phyloP scores from a whole-genome alignment of 1,284 basidiomycete genomes.

The Tilletia indica region DNA sequence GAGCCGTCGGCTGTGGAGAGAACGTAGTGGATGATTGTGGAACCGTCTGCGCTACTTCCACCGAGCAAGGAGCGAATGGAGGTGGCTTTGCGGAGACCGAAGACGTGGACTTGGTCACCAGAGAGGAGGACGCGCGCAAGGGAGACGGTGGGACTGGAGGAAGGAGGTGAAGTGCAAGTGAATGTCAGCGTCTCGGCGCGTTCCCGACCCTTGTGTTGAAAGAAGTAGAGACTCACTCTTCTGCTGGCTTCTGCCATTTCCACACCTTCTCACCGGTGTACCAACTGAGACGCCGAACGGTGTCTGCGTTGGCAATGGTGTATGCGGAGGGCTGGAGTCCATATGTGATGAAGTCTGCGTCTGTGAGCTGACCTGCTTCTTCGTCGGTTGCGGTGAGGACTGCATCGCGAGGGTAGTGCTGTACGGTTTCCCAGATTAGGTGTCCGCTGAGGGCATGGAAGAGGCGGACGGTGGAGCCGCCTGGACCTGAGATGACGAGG shows the following conservation, averaged over 20 bases:
- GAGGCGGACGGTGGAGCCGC: conserved; percentile 69
- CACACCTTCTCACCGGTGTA: background rate
- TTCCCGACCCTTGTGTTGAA: background rate
- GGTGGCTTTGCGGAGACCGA: conserved; percentile 32
- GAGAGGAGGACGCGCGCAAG: conserved; percentile 26
- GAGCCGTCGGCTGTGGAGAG: background rate
- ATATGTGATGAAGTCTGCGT: conserved; percentile 37
- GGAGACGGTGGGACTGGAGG: background rate
- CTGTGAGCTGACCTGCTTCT: conserved; percentile 21
- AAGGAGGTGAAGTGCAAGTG: background rate
- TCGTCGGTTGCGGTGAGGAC: conserved; percentile 25
- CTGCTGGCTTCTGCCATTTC: background rate
- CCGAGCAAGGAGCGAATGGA: conserved; percentile 9
- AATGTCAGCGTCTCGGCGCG: background rate
- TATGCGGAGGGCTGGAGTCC: conserved; percentile 30
- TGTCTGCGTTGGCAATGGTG: conserved; percentile 35
- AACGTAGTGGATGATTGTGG: conserved; percentile 16
- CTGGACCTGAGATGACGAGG: conserved; percentile 72
- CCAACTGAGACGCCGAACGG: conserved; percentile 28
- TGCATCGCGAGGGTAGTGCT: conserved; percentile 32
- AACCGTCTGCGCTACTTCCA: background rate
- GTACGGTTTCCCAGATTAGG: conserved; percentile 67
- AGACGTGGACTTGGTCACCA: conserved; percentile 35
- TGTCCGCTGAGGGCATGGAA: conserved; percentile 69
- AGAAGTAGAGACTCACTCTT: background rate